Evolutionary conservation across 768 basidiomycete genomes (phyloP).

Genomic region (Psilocybe subaeruginosa): DNA sequence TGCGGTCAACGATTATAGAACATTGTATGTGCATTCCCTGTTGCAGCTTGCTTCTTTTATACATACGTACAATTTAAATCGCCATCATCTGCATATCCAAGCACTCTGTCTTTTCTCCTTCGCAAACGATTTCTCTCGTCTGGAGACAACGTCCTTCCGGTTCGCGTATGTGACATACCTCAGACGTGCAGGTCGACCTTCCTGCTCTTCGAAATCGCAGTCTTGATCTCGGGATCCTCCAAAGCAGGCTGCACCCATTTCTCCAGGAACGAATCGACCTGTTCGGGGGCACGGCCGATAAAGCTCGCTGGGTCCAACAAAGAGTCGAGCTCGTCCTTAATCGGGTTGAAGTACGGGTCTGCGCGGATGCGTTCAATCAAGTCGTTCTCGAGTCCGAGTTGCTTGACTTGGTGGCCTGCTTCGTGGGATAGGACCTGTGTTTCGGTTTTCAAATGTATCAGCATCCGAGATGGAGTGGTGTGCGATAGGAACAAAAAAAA

Average conservation of each 20-base stretch:
- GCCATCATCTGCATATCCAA: background rate
- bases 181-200: slow-evolving; percentile 60
- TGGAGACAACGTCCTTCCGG: too few relatives aligned
- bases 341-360: slow-evolving; percentile 89
- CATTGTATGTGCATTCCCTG: background rate
- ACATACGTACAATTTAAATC: background rate
- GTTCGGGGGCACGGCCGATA: slow-evolving; percentile 92
- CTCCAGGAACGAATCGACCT: slow-evolving; percentile 86
- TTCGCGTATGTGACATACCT: background rate
- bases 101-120: background rate
- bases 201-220: slow-evolving; percentile 24
- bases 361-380: slow-evolving; percentile 83
- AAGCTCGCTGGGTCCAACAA: slow-evolving; percentile 88
- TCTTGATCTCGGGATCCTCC: slow-evolving; percentile 26
- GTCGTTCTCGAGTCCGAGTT: slow-evolving; percentile 94
- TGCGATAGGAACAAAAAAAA: too few relatives aligned
- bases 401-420: slow-evolving; percentile 92
- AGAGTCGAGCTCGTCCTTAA: slow-evolving; percentile 75
- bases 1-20: background rate
- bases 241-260: slow-evolving; percentile 88
- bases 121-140: too few relatives aligned
- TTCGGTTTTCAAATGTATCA: background rate
- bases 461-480: background rate
- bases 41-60: background rate
- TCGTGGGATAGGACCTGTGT: slow-evolving; percentile 88